Conservation (phyloP, 1,284 basidiomycete species). For the Marasmius oreades region DNA sequence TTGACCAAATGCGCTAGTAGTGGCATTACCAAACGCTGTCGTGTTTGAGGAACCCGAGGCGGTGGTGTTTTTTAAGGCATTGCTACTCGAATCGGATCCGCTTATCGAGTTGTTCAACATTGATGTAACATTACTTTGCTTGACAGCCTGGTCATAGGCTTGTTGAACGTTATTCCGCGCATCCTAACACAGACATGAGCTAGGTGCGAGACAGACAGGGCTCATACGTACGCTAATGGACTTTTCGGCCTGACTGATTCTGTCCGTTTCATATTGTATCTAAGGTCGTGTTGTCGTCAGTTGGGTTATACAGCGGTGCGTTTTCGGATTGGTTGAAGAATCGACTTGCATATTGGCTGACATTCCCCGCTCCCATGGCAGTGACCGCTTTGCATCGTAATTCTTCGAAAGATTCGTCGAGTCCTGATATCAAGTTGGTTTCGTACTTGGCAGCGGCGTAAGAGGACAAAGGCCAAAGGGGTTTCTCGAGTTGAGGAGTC, state of each 20-base stretch:
- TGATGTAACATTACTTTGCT: slow-evolving; percentile 25
- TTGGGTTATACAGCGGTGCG: slow-evolving; percentile 16
- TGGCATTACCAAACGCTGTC: slow-evolving; percentile 14
- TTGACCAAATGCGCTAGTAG: slow-evolving; percentile 14
- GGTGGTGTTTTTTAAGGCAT: slow-evolving; percentile 9
- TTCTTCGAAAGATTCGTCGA: slow-evolving; percentile 83
- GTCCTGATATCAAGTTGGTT: slow-evolving; percentile 60
- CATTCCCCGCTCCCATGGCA: slow-evolving; percentile 55
- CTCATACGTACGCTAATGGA: slow-evolving; percentile 20
- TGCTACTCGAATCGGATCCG: slow-evolving; percentile 4
- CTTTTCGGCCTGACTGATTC: slow-evolving; percentile 37
- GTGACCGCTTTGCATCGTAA: slow-evolving; percentile 65
- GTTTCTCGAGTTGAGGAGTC: slow-evolving; percentile 59
- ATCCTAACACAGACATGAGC: slow-evolving; percentile 25
- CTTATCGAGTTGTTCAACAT: slow-evolving; percentile 15
- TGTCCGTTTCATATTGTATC: slow-evolving; percentile 55
- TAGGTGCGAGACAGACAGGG: not conserved
- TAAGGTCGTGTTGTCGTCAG: slow-evolving; percentile 19
- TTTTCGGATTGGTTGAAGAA: slow-evolving; percentile 5
- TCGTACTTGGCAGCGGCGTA: slow-evolving; percentile 81
- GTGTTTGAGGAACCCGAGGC: slow-evolving; percentile 7
- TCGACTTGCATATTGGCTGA: slow-evolving; percentile 65
- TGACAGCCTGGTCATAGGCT: slow-evolving; percentile 50
- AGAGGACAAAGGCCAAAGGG: slow-evolving; percentile 78
- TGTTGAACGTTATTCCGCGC: slow-evolving; percentile 46